Conservation (phyloP, 1,139 yeast species). For the Sugiyamaella novakii region DNA sequence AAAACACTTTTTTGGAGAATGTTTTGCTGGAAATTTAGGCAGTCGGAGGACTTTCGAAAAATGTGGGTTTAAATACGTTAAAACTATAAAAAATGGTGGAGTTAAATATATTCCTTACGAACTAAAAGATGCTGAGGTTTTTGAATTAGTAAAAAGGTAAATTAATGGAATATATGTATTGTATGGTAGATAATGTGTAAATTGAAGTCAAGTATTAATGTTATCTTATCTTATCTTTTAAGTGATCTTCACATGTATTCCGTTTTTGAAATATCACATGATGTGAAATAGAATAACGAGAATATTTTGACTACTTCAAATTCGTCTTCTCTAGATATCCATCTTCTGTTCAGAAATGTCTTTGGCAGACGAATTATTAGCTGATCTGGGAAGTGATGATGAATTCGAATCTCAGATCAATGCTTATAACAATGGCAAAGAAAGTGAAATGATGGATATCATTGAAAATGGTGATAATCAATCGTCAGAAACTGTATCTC, state of each 20-base stretch:
- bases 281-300: not conserved
- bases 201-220: no score
- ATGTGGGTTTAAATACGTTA: conserved; percentile 25
- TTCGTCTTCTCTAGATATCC: not conserved
- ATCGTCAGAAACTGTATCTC: not conserved
- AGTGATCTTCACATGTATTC: no score
- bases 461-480: not conserved
- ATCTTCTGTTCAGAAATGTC: no score
- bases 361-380: conserved; percentile 44
- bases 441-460: conserved; percentile 18
- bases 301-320: not conserved
- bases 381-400: conserved; percentile 41
- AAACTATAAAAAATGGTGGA: conserved; percentile 19
- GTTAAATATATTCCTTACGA: conserved; percentile 13
- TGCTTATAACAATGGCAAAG: conserved; percentile 22
- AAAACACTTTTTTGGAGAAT: conserved; percentile 25
- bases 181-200: no score
- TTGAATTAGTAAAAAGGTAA: conserved; percentile 4
- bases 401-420: conserved; percentile 26
- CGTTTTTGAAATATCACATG: no score
- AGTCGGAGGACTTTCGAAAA: conserved; percentile 27
- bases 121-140: conserved; percentile 10
- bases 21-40: conserved; percentile 26
- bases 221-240: not conserved
- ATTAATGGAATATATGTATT: not conserved